phyloP scores from a whole-genome alignment of 345 rosid species.

The Salix caprea region DNA sequence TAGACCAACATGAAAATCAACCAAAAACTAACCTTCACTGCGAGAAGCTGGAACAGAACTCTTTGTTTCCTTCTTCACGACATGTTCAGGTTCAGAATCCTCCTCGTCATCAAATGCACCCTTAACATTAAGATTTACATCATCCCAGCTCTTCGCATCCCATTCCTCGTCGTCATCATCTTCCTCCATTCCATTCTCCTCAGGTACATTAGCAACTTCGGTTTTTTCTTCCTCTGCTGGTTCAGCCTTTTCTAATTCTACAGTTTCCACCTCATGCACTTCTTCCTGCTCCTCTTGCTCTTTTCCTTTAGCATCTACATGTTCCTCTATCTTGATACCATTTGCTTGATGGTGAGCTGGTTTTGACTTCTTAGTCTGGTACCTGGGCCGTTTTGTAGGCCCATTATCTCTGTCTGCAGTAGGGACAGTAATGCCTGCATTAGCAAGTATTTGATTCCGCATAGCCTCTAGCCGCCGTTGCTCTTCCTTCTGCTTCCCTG shows the following conservation, averaged over 20 bases:
- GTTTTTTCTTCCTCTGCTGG: conserved; percentile 48
- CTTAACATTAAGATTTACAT: conserved; percentile 64
- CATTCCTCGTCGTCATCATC: conserved; percentile 84
- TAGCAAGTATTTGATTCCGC: conserved; percentile 74
- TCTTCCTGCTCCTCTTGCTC: conserved; percentile 35
- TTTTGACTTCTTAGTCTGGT: conserved; percentile 73
- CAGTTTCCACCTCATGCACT: conserved; percentile 34
- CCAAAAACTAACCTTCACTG: conserved; percentile 36
- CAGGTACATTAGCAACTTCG: conserved; percentile 39
- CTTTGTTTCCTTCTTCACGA: conserved; percentile 51
- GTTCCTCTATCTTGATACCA: conserved; percentile 47
- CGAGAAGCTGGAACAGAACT: conserved; percentile 28
- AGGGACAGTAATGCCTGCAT: conserved; percentile 37
- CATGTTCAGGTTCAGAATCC: conserved; percentile 54
- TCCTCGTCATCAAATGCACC: conserved; percentile 92
- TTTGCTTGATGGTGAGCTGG: conserved; percentile 54
- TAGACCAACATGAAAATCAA: neutral
- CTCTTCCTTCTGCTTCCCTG: conserved; percentile 87
- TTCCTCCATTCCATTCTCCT: conserved; percentile 60
- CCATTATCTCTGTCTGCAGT: conserved; percentile 47
- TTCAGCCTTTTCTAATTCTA: conserved; percentile 45
- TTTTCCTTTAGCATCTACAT: conserved; percentile 37
- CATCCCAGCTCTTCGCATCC: conserved; percentile 99
- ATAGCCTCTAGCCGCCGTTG: conserved; percentile 80
- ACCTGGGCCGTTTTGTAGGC: conserved; percentile 68